phyloP scores from a whole-genome alignment of 1,139 yeast species.

The Protomyces inundatus region DNA sequence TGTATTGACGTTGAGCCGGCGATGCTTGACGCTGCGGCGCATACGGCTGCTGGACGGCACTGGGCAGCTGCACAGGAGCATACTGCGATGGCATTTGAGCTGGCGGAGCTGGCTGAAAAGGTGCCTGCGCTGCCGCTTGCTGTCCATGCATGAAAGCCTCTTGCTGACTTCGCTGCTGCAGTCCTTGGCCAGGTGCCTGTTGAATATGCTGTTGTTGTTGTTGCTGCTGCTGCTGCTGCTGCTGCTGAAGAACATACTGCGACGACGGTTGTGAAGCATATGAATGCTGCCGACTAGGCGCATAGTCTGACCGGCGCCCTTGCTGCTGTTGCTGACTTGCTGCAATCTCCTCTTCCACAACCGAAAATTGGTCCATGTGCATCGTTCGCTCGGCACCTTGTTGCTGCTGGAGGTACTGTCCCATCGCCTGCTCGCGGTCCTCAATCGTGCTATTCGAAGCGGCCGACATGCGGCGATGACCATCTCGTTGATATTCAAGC shows the following conservation, averaged over 20 bases:
- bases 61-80: neutral
- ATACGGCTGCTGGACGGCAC: neutral
- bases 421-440: neutral
- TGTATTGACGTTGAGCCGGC: no score
- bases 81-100: neutral
- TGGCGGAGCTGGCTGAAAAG: neutral
- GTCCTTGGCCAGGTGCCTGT: neutral
- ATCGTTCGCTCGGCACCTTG: neutral
- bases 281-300: neutral
- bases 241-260: neutral
- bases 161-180: neutral
- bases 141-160: neutral
- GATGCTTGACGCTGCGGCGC: neutral
- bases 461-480: neutral
- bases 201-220: no score
- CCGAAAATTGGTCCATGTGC: neutral
- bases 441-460: neutral
- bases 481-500: neutral
- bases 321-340: neutral
- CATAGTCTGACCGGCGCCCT: neutral
- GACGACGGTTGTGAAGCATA: neutral
- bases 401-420: neutral
- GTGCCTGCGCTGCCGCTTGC: neutral
- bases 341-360: neutral
- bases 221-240: neutral